These are phyloP conservation scores for Cornus kousa DNA, from an alignment of 148 eudicot genomes.

Conservation along the genomic window DNA sequence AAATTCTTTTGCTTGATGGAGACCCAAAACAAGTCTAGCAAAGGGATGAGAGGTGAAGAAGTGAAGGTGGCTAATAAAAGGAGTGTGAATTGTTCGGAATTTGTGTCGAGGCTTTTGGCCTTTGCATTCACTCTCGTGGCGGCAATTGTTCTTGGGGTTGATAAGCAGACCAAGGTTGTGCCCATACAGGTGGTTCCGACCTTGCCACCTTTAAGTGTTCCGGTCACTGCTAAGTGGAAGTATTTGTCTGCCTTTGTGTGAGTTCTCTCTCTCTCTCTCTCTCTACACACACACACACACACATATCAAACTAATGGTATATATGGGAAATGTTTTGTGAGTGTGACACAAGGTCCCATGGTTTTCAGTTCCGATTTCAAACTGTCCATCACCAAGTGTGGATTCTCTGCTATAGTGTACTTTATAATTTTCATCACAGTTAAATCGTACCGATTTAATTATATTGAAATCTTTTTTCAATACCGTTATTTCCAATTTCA, in stretches of 20 bases:
- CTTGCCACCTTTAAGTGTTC: constrained; percentile 47
- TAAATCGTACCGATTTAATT: no score
- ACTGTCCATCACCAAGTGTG: no score
- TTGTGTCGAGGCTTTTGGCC: constrained; percentile 49
- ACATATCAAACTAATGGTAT: no score
- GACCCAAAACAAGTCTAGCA: not conserved
- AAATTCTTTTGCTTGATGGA: not conserved
- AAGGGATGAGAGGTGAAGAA: not conserved
- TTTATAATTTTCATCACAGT: no score
- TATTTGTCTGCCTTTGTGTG: constrained; percentile 79
- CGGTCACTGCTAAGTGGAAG: constrained; percentile 54
- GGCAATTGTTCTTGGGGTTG: constrained; percentile 56
- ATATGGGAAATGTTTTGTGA: no score
- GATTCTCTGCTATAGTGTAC: no score
- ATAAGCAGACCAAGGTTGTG: constrained; percentile 56
- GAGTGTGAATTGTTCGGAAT: constrained; percentile 21
- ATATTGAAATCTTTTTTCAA: no score
- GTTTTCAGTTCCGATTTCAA: no score
- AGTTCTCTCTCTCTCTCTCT: constrained; percentile 6
- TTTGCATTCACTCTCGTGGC: constrained; percentile 48
- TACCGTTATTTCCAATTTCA: no score
- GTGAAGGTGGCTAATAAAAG: constrained; percentile 19
- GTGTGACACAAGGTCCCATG: no score
- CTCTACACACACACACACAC: no score
- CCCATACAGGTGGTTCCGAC: no score